Percentiles rank a stretch among this genome's conserved stretches.
Conservation (phyloP, 192 early-diverging fungal species). For the Phlyctochytrium arcticum region DNA sequence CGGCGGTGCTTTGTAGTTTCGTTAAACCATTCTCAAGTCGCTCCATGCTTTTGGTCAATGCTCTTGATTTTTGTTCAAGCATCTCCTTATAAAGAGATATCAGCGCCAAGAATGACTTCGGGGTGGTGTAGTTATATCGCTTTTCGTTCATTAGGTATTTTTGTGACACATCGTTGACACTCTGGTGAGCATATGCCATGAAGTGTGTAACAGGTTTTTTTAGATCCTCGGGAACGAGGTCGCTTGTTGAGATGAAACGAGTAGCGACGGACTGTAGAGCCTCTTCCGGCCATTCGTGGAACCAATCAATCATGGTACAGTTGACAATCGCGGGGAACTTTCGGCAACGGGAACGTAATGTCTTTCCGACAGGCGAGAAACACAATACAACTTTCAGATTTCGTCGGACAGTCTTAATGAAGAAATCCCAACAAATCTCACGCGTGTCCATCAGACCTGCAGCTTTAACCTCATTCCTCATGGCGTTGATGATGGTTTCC, state of each 20-base stretch:
- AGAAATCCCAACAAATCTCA: slow-evolving; percentile 65
- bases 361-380: slow-evolving; percentile 64
- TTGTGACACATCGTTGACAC: slow-evolving; percentile 54
- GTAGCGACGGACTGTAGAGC: slow-evolving; percentile 59
- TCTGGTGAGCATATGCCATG: slow-evolving; percentile 62
- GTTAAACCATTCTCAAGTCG: slow-evolving; percentile 64
- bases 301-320: slow-evolving; percentile 62
- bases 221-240: slow-evolving; percentile 50
- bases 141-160: slow-evolving; percentile 65
- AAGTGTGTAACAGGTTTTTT: slow-evolving; percentile 54
- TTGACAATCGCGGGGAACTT: slow-evolving; percentile 65
- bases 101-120: slow-evolving; percentile 61
- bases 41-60: slow-evolving; percentile 62
- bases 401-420: slow-evolving; percentile 49
- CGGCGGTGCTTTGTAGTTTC: slow-evolving; percentile 58
- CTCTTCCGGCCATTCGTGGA: slow-evolving; percentile 60
- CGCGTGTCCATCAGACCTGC: slow-evolving; percentile 56
- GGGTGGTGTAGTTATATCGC: slow-evolving; percentile 64
- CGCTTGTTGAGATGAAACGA: slow-evolving; percentile 51
- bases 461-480: slow-evolving; percentile 61
- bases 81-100: slow-evolving; percentile 62
- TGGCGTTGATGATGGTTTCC: slow-evolving; percentile 60
- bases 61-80: slow-evolving; percentile 54
- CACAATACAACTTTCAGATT: slow-evolving; percentile 64
- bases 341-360: slow-evolving; percentile 51